Evolutionary conservation across 2,329 filamentous ascomycete genomes (phyloP).

Genomic region (Pseudohalonectria lignicola): DNA sequence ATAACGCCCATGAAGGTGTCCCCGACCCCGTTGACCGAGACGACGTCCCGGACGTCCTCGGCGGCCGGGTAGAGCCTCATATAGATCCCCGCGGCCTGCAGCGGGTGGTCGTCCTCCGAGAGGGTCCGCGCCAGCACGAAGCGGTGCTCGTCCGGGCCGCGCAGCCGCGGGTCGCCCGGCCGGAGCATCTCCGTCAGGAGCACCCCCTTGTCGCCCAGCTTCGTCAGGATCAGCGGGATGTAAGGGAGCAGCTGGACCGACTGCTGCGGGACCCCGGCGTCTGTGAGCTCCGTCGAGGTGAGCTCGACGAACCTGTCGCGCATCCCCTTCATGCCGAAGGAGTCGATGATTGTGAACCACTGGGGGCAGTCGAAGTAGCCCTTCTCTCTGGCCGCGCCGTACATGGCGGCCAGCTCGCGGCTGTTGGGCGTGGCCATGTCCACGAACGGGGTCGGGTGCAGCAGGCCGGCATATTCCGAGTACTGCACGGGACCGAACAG

Average conservation of each 20-base stretch:
- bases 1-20: constrained; percentile 86
- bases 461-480: constrained; percentile 10
- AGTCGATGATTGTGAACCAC: constrained; percentile 76
- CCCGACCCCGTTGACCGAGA: constrained; percentile 89
- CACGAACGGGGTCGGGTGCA: constrained; percentile 53
- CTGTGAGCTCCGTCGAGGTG: constrained; percentile 57
- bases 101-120: constrained; percentile 34
- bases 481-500: constrained; percentile 40
- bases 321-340: constrained; percentile 61
- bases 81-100: constrained; percentile 67
- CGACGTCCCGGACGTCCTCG: constrained; percentile 57
- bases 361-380: constrained; percentile 54
- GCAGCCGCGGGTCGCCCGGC: constrained; percentile 57
- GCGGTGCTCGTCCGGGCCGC: constrained; percentile 46
- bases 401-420: constrained; percentile 72
- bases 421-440: constrained; percentile 74
- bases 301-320: constrained; percentile 60
- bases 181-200: constrained; percentile 62
- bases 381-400: constrained; percentile 53
- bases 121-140: constrained; percentile 61
- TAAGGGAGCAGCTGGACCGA: constrained; percentile 78
- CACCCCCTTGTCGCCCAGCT: constrained; percentile 66
- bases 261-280: constrained; percentile 75
- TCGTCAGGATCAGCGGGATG: constrained; percentile 75
- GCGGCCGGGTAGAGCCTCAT: constrained; percentile 62